Conservation (phyloP, 2,329 filamentous ascomycete species). For the Nothopassalora personata region DNA sequence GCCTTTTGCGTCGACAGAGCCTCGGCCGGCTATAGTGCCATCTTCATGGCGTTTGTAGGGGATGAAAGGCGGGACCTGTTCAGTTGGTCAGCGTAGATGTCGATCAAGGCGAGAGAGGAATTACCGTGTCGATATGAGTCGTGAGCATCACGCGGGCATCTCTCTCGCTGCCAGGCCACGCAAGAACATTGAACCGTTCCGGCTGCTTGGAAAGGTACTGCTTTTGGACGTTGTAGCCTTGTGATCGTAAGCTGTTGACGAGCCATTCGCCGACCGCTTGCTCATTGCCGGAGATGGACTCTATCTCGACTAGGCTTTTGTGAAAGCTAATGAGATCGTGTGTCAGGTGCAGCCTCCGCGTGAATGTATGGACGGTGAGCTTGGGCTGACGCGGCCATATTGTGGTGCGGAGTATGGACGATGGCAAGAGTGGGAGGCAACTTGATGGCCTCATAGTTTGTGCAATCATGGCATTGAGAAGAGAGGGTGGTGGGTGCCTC, state of each 20-base stretch:
- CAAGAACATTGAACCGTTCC: conserved; percentile 68
- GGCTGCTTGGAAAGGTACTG: conserved; percentile 42
- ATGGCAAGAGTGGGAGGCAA: no score
- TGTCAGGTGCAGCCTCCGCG: conserved; percentile 1
- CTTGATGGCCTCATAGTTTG: no score
- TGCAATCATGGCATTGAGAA: no score
- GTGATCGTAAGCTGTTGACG: conserved; percentile 55
- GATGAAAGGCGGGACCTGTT: conserved; percentile 63
- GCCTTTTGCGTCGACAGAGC: conserved; percentile 59
- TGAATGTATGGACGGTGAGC: no score
- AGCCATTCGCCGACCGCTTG: conserved; percentile 62
- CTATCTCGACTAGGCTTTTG: conserved; percentile 63
- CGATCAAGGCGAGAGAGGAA: background rate
- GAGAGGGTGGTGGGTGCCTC: no score
- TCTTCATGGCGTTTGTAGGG: conserved; percentile 55
- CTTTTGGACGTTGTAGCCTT: conserved; percentile 57
- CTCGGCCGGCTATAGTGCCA: conserved; percentile 56
- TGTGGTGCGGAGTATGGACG: no score
- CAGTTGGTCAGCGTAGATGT: background rate
- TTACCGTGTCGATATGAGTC: conserved; percentile 73
- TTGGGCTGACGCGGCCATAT: no score
- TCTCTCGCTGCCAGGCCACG: conserved; percentile 49
- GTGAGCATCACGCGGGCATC: conserved; percentile 59
- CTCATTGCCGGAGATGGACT: conserved; percentile 67
- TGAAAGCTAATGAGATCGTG: conserved; percentile 63